phyloP scores from a whole-genome alignment of 345 rosid species.

The Anacardium occidentale region DNA sequence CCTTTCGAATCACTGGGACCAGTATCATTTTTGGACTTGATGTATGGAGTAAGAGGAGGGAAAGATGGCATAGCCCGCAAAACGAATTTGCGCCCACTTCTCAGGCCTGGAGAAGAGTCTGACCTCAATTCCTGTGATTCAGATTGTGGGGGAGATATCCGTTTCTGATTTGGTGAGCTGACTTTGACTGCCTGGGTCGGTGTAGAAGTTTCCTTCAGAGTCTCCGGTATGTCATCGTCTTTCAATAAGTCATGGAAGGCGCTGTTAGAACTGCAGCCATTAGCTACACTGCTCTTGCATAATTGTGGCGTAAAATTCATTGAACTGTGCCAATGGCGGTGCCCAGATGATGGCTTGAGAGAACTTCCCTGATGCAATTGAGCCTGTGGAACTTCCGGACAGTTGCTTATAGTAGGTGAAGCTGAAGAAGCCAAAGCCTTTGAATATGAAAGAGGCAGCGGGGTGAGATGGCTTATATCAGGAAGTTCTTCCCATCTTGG shows the following conservation, averaged over 20 bases:
- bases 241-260: constrained; percentile 10
- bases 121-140: constrained; percentile 22
- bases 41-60: constrained; percentile 31
- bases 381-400: neutral
- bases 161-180: constrained; percentile 27
- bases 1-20: constrained; percentile 14
- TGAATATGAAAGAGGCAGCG: constrained; percentile 16
- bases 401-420: constrained; percentile 13
- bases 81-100: constrained; percentile 25
- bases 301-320: constrained; percentile 11
- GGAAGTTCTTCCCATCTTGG: constrained; percentile 26
- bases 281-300: neutral
- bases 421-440: constrained; percentile 25
- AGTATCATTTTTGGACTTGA: constrained; percentile 23
- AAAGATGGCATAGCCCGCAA: constrained; percentile 28
- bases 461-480: constrained; percentile 23
- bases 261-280: constrained; percentile 12
- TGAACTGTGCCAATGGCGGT: constrained; percentile 18
- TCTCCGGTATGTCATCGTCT: constrained; percentile 19
- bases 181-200: constrained; percentile 20
- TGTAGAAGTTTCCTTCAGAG: constrained; percentile 15
- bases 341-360: constrained; percentile 20
- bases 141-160: constrained; percentile 26
- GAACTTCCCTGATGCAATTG: constrained; percentile 12
- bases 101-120: constrained; percentile 13